These are phyloP conservation scores for Pseudogymnoascus destructans DNA, from an alignment of 2,329 filamentous ascomycete genomes.

Conservation along the genomic window DNA sequence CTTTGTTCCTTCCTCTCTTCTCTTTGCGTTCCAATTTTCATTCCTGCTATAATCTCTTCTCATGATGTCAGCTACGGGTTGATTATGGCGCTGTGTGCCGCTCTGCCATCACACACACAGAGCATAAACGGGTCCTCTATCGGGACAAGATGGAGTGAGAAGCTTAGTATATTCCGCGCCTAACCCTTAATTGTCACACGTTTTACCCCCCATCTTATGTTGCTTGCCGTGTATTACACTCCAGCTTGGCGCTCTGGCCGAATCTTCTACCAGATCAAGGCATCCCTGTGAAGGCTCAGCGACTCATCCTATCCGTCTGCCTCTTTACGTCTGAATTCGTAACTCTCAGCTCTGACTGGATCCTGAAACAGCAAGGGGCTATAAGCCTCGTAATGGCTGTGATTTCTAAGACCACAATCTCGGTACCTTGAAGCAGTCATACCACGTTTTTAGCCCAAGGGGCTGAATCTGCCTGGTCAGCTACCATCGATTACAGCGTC, in stretches of 20 bases:
- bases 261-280: neutral
- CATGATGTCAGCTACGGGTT: neutral
- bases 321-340: neutral
- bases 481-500: neutral
- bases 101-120: neutral
- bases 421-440: neutral
- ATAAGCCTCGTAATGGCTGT: neutral
- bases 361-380: neutral
- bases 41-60: neutral
- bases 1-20: neutral
- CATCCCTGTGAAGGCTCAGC: neutral
- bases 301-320: neutral
- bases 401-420: neutral
- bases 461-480: neutral
- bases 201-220: neutral
- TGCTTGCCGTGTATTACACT: neutral
- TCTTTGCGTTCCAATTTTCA: neutral
- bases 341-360: neutral
- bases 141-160: neutral
- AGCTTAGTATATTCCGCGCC: neutral
- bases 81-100: neutral
- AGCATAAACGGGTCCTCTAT: neutral
- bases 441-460: neutral
- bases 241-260: neutral
- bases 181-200: neutral